Percentiles rank a stretch among this genome's conserved stretches.
Conservation (phyloP, 495 filamentous ascomycete genomes). For the Penicillium coffeae region DNA sequence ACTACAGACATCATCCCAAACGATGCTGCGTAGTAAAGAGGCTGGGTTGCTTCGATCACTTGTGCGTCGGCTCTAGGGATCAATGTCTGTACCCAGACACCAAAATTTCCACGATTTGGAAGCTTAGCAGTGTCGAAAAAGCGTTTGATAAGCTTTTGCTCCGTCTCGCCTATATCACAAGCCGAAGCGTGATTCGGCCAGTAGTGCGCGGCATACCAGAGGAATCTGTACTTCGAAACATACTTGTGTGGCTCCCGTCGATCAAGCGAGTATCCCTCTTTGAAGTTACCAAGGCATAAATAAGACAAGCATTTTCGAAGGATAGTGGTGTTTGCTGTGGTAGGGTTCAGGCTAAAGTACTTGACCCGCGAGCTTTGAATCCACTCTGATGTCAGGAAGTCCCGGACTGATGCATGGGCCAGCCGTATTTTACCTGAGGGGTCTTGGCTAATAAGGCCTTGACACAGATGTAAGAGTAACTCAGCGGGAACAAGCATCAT, state of each 20-base stretch:
- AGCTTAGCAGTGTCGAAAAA: constrained; percentile 15
- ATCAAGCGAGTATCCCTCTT: constrained; percentile 6
- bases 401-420: constrained; percentile 20
- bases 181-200: constrained; percentile 14
- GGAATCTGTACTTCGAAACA: neutral
- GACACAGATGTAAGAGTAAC: constrained; percentile 18
- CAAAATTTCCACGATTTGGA: constrained; percentile 16
- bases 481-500: constrained; percentile 23
- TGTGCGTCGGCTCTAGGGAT: neutral
- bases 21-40: constrained; percentile 23
- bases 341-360: constrained; percentile 15
- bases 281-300: constrained; percentile 20
- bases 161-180: neutral
- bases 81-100: constrained; percentile 16
- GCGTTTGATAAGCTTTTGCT: constrained; percentile 8
- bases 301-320: constrained; percentile 19
- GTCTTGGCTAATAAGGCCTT: constrained; percentile 18
- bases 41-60: constrained; percentile 17
- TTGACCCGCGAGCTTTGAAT: constrained; percentile 13
- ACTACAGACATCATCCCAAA: constrained; percentile 21
- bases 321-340: constrained; percentile 12
- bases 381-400: constrained; percentile 22
- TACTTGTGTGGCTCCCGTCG: neutral
- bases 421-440: constrained; percentile 9
- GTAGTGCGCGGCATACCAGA: constrained; percentile 15